Percentiles rank a stretch among this genome's conserved stretches.
These are phyloP conservation scores for Lentinula guzmanii DNA, from an alignment of 768 basidiomycete genomes.

Conservation along the genomic window DNA sequence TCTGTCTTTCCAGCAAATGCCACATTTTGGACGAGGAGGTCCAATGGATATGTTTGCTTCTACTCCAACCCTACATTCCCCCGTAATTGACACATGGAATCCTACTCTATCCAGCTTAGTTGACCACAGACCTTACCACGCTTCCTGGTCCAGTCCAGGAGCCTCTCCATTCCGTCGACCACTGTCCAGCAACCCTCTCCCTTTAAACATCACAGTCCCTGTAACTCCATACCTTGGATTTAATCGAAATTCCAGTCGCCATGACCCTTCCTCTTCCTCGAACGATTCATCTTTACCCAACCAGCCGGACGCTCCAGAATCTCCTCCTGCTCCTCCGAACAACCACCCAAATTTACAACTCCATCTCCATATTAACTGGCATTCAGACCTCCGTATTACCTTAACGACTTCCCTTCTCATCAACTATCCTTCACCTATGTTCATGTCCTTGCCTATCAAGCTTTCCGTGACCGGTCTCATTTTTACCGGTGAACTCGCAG, in stretches of 20 bases:
- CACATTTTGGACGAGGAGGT: constrained; percentile 53
- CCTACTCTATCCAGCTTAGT: background rate
- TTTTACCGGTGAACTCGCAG: constrained; percentile 80
- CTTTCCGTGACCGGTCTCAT: constrained; percentile 87
- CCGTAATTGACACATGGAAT: background rate
- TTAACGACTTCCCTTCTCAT: constrained; percentile 91
- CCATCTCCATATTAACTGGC: constrained; percentile 81
- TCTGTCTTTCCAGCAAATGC: constrained; percentile 63
- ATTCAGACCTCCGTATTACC: constrained; percentile 82
- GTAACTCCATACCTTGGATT: background rate
- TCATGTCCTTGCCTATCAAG: constrained; percentile 96
- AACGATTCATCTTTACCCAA: constrained; percentile 3
- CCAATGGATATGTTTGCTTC: constrained; percentile 54
- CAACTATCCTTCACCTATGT: constrained; percentile 93
- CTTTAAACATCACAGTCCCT: constrained; percentile 25
- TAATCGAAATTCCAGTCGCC: background rate
- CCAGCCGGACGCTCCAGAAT: constrained; percentile 7
- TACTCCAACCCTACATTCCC: constrained; percentile 32
- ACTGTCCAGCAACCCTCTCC: constrained; percentile 28
- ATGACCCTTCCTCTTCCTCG: background rate
- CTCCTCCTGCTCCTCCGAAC: constrained; percentile 17
- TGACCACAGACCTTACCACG: background rate
- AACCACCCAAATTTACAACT: constrained; percentile 74
- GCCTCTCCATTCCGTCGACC: constrained; percentile 6
- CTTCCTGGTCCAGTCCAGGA: constrained; percentile 10